phyloP scores from a whole-genome alignment of 1,284 basidiomycete genomes.

The Ceraceosorus guamensis region DNA sequence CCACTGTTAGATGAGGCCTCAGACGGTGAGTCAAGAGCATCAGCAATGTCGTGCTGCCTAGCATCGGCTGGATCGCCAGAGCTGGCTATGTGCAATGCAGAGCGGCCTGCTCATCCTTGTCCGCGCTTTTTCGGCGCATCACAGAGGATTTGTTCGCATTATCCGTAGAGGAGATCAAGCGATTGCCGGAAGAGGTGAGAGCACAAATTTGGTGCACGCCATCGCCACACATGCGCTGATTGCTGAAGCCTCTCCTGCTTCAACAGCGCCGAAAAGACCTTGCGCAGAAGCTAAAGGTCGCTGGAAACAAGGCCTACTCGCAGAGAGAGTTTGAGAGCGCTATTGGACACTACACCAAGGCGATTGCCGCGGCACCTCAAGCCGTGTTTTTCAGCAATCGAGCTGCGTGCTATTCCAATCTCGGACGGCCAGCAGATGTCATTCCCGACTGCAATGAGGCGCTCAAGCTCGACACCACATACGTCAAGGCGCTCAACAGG shows the following conservation, averaged over 20 bases:
- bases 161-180: constrained; percentile 33
- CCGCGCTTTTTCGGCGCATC: not conserved
- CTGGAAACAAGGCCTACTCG: constrained; percentile 83
- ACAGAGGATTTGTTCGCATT: constrained; percentile 31
- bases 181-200: constrained; percentile 29
- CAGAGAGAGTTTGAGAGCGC: constrained; percentile 70
- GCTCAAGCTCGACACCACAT: constrained; percentile 72
- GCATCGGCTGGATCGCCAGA: too few relatives aligned
- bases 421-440: constrained; percentile 72
- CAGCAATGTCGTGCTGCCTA: too few relatives aligned
- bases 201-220: not conserved
- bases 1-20: constrained; percentile 43
- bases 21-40: constrained; percentile 13
- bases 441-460: constrained; percentile 87
- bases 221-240: constrained; percentile 59
- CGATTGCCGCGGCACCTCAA: constrained; percentile 73
- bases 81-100: too few relatives aligned
- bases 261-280: constrained; percentile 65
- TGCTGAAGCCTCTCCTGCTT: constrained; percentile 65
- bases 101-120: not conserved
- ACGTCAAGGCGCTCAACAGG: constrained; percentile 92
- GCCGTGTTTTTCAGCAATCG: constrained; percentile 96
- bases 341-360: constrained; percentile 74
- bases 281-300: constrained; percentile 74
- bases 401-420: constrained; percentile 87